Evolutionary conservation across 2,329 filamentous ascomycete genomes (phyloP), one percentile per base, ranked within the genome.

Genomic region (Cladophialophora yegresii): DNA sequence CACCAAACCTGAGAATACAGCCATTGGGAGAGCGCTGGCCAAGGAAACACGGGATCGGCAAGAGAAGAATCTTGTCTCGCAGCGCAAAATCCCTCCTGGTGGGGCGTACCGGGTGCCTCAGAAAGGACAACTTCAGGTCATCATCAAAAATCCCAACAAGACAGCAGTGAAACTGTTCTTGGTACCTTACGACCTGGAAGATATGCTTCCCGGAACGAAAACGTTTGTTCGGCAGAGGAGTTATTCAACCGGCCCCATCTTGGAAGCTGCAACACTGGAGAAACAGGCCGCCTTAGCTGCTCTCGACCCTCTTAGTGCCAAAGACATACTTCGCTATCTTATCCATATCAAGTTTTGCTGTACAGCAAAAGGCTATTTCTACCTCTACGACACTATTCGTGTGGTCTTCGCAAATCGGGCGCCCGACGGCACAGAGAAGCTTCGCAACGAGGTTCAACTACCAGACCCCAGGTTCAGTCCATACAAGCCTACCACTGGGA

Each of bases 81-180:
- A 86, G 1, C 16, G 13, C 16, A 87, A 85, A 76, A 86, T 89
- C 16, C 91, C 92, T 0, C 90, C 91, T 0, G 92, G 92, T 7
- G 93, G 95, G 40, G 91, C 90, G 73, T 99, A 98, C 75, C 89
- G 95, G 50, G 96, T 99, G 59, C 95, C 95, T 0, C 89, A 95
- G 73, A 90, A 93, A 75, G 95, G 95, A 0, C 95, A 98, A 76
- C 82, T 99, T 13, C 95, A 99, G 72, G 96, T 99, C 68, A 89
- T 99, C 67, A 91, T 99, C 75, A 98, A 98, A 76, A 99, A 98
- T 72, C 93, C 93, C 16, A 96, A 98, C 79, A 98, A 98, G 75
- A 98, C 95, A 3, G 95, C 95, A 0, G 93, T 98, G 61, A 98
- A 99, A 76, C 82, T 99, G 0, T 98, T 98, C 71, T 83, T 98